These are phyloP conservation scores for Aegilops sharonensis DNA, from an alignment of 176 grass and related monocot genomes.

Conservation along the genomic window DNA sequence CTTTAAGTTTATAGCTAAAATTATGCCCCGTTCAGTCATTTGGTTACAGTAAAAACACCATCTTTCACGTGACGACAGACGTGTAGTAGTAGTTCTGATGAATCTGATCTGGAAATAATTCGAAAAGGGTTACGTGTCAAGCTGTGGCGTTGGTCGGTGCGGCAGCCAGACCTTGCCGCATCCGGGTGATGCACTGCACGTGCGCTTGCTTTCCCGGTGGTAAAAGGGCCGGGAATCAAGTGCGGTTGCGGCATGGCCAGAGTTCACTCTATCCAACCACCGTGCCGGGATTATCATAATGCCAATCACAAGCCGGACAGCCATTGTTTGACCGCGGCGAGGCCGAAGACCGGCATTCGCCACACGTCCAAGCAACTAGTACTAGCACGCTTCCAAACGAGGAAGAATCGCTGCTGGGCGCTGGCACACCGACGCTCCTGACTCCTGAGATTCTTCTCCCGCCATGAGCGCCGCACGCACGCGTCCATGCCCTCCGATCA, in stretches of 20 bases:
- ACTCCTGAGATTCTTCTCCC: conserved; percentile 22
- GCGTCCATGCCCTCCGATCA: conserved; percentile 19
- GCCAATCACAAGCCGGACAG: not conserved
- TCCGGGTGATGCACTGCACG: not conserved
- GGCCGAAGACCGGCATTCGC: conserved; percentile 36
- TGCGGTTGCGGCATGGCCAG: not conserved
- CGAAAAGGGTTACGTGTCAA: not conserved
- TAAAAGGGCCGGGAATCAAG: conserved; percentile 7
- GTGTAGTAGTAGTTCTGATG: not conserved
- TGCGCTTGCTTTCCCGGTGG: not conserved
- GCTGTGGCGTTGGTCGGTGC: not conserved
- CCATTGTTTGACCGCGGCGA: conserved; percentile 39
- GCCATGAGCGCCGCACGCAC: conserved; percentile 29
- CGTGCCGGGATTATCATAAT: not conserved
- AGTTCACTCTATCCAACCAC: conserved; percentile 32
- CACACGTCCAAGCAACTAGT: conserved; percentile 25
- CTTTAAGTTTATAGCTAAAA: too few relatives aligned
- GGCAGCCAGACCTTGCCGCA: not conserved
- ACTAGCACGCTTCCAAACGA: not conserved
- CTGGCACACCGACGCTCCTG: conserved; percentile 30
- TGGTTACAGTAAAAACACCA: not conserved
- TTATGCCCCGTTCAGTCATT: not conserved
- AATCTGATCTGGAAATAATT: not conserved
- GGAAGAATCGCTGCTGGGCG: not conserved
- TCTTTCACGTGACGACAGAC: not conserved